phyloP scores from a whole-genome alignment of 371 early-diverging fungal species.

The Globomyces sp. region DNA sequence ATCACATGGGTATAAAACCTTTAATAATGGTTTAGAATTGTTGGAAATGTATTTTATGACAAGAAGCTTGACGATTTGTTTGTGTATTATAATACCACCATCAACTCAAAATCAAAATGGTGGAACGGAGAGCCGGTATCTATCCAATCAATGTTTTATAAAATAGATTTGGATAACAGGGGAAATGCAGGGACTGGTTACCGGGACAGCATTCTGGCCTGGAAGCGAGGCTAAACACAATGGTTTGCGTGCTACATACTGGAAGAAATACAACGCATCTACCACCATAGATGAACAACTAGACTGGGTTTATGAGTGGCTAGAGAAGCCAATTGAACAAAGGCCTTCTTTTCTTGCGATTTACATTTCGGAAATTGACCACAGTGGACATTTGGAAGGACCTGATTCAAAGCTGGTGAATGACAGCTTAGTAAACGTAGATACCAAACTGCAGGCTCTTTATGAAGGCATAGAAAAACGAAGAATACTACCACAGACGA shows the following conservation, averaged over 20 bases:
- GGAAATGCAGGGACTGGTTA: slow-evolving; percentile 59
- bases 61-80: slow-evolving; percentile 70
- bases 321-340: slow-evolving; percentile 64
- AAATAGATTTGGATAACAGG: slow-evolving; percentile 79
- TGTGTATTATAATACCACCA: slow-evolving; percentile 63
- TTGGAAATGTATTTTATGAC: slow-evolving; percentile 87
- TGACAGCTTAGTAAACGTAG: slow-evolving; percentile 60
- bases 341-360: slow-evolving; percentile 76
- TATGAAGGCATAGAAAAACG: slow-evolving; percentile 54
- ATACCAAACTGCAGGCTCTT: slow-evolving; percentile 63
- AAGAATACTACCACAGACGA: slow-evolving; percentile 62
- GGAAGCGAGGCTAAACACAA: slow-evolving; percentile 68
- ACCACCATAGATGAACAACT: slow-evolving; percentile 60
- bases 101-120: slow-evolving; percentile 43
- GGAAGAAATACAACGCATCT: slow-evolving; percentile 53
- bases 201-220: slow-evolving; percentile 81
- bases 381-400: slow-evolving; percentile 76
- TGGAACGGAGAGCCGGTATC: slow-evolving; percentile 86
- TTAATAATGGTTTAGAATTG: slow-evolving; percentile 49
- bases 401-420: slow-evolving; percentile 64
- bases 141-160: no score
- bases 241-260: slow-evolving; percentile 62
- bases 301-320: slow-evolving; percentile 66
- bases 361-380: slow-evolving; percentile 83
- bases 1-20: slow-evolving; percentile 62